Evolutionary conservation across 495 filamentous ascomycete species (phyloP).

Genomic region (Aspergillus biplanus): DNA sequence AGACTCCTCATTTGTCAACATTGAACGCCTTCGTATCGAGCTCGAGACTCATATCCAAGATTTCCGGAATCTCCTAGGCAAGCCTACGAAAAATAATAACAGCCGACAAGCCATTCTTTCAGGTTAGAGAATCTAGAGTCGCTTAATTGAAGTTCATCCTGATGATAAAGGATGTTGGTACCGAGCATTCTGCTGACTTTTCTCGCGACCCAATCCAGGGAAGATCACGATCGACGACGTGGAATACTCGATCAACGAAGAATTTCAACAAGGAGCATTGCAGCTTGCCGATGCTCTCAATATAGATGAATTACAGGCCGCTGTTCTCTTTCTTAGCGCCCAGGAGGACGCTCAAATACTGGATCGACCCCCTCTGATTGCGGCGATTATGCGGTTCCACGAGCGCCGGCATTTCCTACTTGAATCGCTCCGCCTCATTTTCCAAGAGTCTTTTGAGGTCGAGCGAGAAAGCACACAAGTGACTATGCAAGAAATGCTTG

Average conservation of each 20-base stretch:
- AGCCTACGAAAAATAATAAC: slow-evolving; percentile 67
- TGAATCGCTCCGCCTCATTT: slow-evolving; percentile 76
- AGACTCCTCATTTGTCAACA: slow-evolving; percentile 60
- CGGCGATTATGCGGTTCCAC: slow-evolving; percentile 84
- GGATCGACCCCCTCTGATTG: slow-evolving; percentile 69
- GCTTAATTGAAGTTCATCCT: neutral
- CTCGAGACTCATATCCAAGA: slow-evolving; percentile 70
- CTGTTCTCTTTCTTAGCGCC: slow-evolving; percentile 68
- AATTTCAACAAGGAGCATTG: slow-evolving; percentile 79
- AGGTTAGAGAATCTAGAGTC: slow-evolving; percentile 39
- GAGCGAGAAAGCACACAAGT: slow-evolving; percentile 52
- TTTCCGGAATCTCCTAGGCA: slow-evolving; percentile 78
- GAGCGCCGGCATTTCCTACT: slow-evolving; percentile 75
- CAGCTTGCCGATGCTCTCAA: slow-evolving; percentile 84
- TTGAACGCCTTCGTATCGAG: slow-evolving; percentile 66
- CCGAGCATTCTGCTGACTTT: slow-evolving; percentile 36
- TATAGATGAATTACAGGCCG: slow-evolving; percentile 86
- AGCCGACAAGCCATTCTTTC: slow-evolving; percentile 64
- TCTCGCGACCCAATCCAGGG: slow-evolving; percentile 48
- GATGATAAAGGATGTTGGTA: neutral
- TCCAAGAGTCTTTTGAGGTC: slow-evolving; percentile 65
- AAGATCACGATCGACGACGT: slow-evolving; percentile 69
- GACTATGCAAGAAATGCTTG: slow-evolving; percentile 45
- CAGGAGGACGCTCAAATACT: slow-evolving; percentile 65
- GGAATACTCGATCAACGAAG: slow-evolving; percentile 80